phyloP scores from a whole-genome alignment of 495 filamentous ascomycete genomes.

The Aspergillus homomorphus region DNA sequence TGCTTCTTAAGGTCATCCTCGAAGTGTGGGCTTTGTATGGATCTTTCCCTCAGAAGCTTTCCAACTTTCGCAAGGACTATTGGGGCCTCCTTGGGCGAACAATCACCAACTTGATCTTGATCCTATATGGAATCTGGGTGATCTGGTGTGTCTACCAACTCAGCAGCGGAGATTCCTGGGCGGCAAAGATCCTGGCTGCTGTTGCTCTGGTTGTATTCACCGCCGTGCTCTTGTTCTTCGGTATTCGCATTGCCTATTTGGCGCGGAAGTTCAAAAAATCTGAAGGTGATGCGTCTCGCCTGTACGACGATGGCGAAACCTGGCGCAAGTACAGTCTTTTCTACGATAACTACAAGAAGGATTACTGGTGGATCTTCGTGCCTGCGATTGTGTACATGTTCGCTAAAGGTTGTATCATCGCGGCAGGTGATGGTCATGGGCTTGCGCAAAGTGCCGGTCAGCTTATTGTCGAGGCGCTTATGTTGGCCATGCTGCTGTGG shows the following conservation, averaged over 20 bases:
- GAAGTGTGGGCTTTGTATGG: conserved; percentile 90
- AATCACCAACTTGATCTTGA: conserved; percentile 85
- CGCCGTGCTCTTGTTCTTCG: conserved; percentile 71
- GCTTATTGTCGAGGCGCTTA: conserved; percentile 73
- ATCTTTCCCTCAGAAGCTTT: conserved; percentile 75
- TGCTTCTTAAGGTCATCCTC: conserved; percentile 87
- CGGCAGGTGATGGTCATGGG: conserved; percentile 82
- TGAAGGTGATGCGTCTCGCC: conserved; percentile 67
- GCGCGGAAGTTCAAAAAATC: conserved; percentile 69
- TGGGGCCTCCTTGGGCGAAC: conserved; percentile 87
- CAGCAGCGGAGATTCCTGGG: conserved; percentile 92
- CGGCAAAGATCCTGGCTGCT: conserved; percentile 79
- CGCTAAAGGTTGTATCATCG: conserved; percentile 82
- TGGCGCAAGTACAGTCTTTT: conserved; percentile 97
- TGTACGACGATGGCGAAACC: conserved; percentile 86
- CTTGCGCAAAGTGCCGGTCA: conserved; percentile 75
- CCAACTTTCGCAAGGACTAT: conserved; percentile 89
- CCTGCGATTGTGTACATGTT: conserved; percentile 92
- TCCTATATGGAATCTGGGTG: conserved; percentile 93
- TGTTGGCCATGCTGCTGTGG: conserved; percentile 72
- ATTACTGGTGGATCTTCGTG: conserved; percentile 96
- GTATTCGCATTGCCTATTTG: conserved; percentile 72
- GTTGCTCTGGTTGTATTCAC: conserved; percentile 82
- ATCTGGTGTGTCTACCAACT: conserved; percentile 97
- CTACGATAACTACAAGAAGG: conserved; percentile 90